Evolutionary conservation across 2,329 filamentous ascomycete species (phyloP).

Genomic region (Aspergillus hiratsukae): DNA sequence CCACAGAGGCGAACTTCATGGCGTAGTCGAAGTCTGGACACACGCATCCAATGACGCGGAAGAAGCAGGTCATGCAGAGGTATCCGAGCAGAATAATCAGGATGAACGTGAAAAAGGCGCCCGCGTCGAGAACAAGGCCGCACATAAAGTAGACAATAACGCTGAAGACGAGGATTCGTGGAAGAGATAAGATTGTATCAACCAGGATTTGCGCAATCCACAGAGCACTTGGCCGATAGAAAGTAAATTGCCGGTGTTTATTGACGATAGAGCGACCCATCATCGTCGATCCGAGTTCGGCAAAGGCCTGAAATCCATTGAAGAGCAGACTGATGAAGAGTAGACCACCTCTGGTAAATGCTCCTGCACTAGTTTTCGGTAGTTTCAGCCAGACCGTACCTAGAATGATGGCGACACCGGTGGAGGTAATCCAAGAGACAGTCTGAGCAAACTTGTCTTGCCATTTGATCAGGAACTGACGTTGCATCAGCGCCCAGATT

Average conservation of each 20-base stretch:
- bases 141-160: conserved; percentile 79
- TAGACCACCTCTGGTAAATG: conserved; percentile 76
- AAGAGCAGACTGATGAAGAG: conserved; percentile 76
- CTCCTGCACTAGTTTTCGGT: conserved; percentile 59
- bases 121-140: conserved; percentile 62
- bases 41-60: conserved; percentile 68
- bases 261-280: conserved; percentile 71
- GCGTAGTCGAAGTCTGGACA: conserved; percentile 82
- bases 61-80: conserved; percentile 71
- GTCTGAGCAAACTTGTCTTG: conserved; percentile 76
- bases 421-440: conserved; percentile 66
- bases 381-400: conserved; percentile 75
- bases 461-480: conserved; percentile 80
- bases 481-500: conserved; percentile 75
- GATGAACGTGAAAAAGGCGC: conserved; percentile 74
- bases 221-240: conserved; percentile 74
- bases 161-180: conserved; percentile 66
- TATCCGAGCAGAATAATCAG: conserved; percentile 66
- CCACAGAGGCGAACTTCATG: conserved; percentile 72
- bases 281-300: conserved; percentile 72
- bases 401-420: conserved; percentile 71
- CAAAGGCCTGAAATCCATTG: conserved; percentile 83
- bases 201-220: conserved; percentile 81
- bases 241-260: conserved; percentile 79
- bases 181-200: conserved; percentile 67